These are phyloP conservation scores for Debaryomyces robertsiae DNA, from an alignment of 1,139 yeast species.

Conservation along the genomic window DNA sequence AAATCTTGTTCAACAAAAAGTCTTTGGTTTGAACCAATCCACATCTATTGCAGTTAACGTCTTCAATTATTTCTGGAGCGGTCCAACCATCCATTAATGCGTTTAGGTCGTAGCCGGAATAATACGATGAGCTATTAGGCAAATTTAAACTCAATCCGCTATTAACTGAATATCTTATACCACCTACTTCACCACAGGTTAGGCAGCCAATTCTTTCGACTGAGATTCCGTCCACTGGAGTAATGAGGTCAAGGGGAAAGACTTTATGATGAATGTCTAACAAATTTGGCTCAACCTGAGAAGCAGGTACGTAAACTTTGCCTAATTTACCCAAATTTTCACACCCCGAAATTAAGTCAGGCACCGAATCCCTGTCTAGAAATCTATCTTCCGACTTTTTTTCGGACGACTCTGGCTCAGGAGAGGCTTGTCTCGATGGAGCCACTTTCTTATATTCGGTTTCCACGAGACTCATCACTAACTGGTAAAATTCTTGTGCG, in stretches of 20 bases:
- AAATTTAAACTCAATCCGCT: conserved; percentile 81
- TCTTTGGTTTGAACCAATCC: conserved; percentile 65
- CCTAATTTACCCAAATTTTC: conserved; percentile 59
- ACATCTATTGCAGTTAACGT: conserved; percentile 91
- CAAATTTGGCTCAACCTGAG: conserved; percentile 70
- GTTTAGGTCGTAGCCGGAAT: conserved; percentile 50
- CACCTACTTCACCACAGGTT: conserved; percentile 90
- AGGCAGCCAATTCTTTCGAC: conserved; percentile 89
- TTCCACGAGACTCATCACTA: conserved; percentile 72
- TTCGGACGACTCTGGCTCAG: conserved; percentile 25
- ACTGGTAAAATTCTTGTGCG: conserved; percentile 91
- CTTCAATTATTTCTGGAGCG: conserved; percentile 82
- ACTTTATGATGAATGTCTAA: conserved; percentile 40
- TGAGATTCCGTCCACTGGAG: conserved; percentile 88
- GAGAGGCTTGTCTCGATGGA: conserved; percentile 20
- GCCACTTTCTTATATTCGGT: conserved; percentile 50
- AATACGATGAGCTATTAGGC: conserved; percentile 35
- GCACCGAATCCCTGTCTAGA: conserved; percentile 25
- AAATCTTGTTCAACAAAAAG: conserved; percentile 49
- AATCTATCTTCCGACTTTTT: conserved; percentile 18
- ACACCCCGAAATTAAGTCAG: conserved; percentile 45
- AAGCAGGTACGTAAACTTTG: conserved; percentile 67
- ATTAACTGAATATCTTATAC: conserved; percentile 77
- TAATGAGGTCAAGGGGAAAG: conserved; percentile 59
- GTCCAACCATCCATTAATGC: conserved; percentile 72